Conservation (phyloP, 306 rosid species). For the Oemleria cerasiformis region DNA sequence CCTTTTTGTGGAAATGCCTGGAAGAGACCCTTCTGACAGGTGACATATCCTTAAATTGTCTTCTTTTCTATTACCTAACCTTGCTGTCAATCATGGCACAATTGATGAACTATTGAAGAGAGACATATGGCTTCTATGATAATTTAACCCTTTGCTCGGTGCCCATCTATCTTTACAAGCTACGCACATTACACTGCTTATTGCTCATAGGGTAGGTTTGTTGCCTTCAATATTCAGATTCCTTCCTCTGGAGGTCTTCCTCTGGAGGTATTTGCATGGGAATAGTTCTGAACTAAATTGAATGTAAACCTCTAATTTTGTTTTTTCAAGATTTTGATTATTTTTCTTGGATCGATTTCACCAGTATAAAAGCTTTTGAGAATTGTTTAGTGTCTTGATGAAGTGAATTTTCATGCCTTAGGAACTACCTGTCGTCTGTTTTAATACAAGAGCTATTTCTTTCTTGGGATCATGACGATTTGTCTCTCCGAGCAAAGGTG, state of each 20-base stretch:
- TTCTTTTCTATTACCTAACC: background rate
- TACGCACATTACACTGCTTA: background rate
- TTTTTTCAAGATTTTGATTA: background rate
- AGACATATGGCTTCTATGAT: background rate
- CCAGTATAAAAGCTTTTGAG: background rate
- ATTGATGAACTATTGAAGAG: constrained; percentile 1
- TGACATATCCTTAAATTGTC: constrained; percentile 23
- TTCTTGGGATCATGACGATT: constrained; percentile 97
- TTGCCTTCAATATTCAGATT: background rate
- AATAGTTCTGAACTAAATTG: background rate
- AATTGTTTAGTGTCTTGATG: constrained; percentile 9
- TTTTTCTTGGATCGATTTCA: background rate
- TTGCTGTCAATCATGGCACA: constrained; percentile 4
- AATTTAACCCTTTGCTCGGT: background rate
- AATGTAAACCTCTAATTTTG: background rate
- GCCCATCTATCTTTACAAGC: background rate
- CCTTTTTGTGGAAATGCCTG: constrained; percentile 99
- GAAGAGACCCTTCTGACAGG: constrained; percentile 99
- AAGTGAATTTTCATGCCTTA: constrained; percentile 28
- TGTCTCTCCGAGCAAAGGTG: constrained; percentile 85
- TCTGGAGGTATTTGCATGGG: background rate
- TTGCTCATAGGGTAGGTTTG: background rate
- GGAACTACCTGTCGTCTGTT: constrained; percentile 98
- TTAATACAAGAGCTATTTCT: constrained; percentile 94
- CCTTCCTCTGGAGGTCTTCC: background rate